A percentile compares a stretch with the other conserved stretches of the same genome.
These are phyloP conservation scores for Populus hybrid DNA, from an alignment of 441 rosid genomes.

Conservation along the genomic window DNA sequence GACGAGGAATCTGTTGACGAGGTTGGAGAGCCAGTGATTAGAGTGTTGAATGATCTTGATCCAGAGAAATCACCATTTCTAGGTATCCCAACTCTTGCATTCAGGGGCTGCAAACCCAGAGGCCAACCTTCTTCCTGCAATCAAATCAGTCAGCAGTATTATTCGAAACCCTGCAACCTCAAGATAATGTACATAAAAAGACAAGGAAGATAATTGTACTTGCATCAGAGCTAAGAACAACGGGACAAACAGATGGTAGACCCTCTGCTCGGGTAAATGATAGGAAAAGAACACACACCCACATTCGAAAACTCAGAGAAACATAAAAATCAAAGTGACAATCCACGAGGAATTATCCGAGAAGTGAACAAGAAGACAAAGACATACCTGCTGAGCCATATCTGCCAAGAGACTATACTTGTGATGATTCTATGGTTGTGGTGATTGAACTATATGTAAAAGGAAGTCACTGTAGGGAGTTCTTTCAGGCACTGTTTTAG, in stretches of 20 bases:
- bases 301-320: constrained; percentile 9
- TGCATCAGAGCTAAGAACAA: constrained; percentile 15
- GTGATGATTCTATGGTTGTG: not conserved
- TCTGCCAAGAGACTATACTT: constrained; percentile 12
- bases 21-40: constrained; percentile 43
- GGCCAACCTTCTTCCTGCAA: constrained; percentile 63
- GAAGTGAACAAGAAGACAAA: constrained; percentile 23
- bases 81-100: constrained; percentile 36
- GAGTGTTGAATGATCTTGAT: constrained; percentile 48
- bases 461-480: constrained; percentile 4
- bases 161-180: constrained; percentile 3
- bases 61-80: constrained; percentile 35
- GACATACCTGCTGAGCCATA: constrained; percentile 42
- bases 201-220: constrained; percentile 13
- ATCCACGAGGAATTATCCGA: constrained; percentile 26
- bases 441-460: constrained; percentile 15
- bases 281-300: constrained; percentile 10
- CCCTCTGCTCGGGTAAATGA: constrained; percentile 15
- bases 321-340: constrained; percentile 3
- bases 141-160: constrained; percentile 16
- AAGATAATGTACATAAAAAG: not conserved
- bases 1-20: constrained; percentile 49
- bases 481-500: not conserved
- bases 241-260: constrained; percentile 15
- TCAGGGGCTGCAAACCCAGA: constrained; percentile 56